Evolutionary conservation across 2,329 filamentous ascomycete genomes (phyloP), one percentile per base, ranked within the genome.

Genomic region (Macrophomina pseudophaseolina): DNA sequence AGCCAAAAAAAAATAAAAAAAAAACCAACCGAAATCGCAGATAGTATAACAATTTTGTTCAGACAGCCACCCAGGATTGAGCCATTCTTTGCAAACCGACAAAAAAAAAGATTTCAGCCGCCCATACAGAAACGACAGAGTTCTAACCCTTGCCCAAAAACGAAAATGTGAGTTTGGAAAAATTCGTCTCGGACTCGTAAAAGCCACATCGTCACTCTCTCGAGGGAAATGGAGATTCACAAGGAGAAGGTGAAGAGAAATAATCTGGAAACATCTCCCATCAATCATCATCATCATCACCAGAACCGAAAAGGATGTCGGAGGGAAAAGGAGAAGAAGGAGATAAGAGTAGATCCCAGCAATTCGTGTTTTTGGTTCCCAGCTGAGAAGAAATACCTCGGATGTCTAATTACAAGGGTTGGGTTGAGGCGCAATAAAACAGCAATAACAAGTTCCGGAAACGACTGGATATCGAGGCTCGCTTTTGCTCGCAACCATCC

Each of bases 381-480:
- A 18, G 51, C 63, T 65, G 63, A 56, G 51, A 65, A 65, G 51
- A 53, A 56, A 65, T 65, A 65, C 63, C 63, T 65, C 63, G 63
- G 56, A 54, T 65, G 63, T 65, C 63, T 65, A 65, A 65, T 65
- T 65, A 65, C 63, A 65, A 65, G 63, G 51, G 63, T 62, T 65
- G 40, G 52, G 49, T 56, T 56, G 63, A 65, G 63, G 52, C 49
- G 63, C 40, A 56, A n/a, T 28, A 65, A 65, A 54, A 56, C 51
- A 65, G 51, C 51, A 65, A 33, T 8, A 44, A 51, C 63, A 56
- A 23, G 23, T 35, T 65, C 62, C 63, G 63, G 63, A 65, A 65
- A 65, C 63, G 63, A 65, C 63, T 56, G 63, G 63, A 62, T 65
- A 65, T 65, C 63, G 63, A 65, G 63, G 63, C 63, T 65, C 63